Conservation (phyloP, 176 grass and related monocot genomes). For the Tillandsia leiboldiana region DNA sequence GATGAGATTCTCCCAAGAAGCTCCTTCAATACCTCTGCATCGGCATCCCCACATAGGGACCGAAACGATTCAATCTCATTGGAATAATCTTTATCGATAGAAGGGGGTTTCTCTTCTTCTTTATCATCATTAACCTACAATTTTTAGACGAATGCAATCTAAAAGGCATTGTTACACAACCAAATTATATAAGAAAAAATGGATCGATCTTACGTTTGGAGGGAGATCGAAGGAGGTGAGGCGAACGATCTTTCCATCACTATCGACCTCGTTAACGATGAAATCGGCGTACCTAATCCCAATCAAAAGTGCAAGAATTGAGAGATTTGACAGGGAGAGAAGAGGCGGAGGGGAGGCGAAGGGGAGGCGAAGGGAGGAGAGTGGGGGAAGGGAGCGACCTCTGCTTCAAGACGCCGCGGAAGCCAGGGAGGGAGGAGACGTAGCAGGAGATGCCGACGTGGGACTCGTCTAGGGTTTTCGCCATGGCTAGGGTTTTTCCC, state of each 20-base stretch:
- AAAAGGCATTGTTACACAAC: not conserved
- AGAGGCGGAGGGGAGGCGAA: not conserved
- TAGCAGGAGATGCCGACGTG: constrained; percentile 84
- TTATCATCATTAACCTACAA: constrained; percentile 41
- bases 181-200: not conserved
- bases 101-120: constrained; percentile 41
- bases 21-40: constrained; percentile 36
- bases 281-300: constrained; percentile 65
- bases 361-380: not conserved
- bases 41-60: constrained; percentile 43
- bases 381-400: constrained; percentile 18
- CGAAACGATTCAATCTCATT: constrained; percentile 41
- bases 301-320: not conserved
- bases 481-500: constrained; percentile 29
- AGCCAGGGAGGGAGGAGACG: constrained; percentile 65
- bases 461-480: constrained; percentile 63
- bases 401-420: constrained; percentile 84
- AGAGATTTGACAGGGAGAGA: not conserved
- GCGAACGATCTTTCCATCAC: constrained; percentile 47
- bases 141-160: not conserved
- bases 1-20: constrained; percentile 46
- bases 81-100: constrained; percentile 50
- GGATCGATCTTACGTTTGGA: constrained; percentile 30
- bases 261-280: constrained; percentile 78
- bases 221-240: constrained; percentile 86